phyloP scores from a whole-genome alignment of 2,329 filamentous ascomycete genomes.

The Penicillium sp. region DNA sequence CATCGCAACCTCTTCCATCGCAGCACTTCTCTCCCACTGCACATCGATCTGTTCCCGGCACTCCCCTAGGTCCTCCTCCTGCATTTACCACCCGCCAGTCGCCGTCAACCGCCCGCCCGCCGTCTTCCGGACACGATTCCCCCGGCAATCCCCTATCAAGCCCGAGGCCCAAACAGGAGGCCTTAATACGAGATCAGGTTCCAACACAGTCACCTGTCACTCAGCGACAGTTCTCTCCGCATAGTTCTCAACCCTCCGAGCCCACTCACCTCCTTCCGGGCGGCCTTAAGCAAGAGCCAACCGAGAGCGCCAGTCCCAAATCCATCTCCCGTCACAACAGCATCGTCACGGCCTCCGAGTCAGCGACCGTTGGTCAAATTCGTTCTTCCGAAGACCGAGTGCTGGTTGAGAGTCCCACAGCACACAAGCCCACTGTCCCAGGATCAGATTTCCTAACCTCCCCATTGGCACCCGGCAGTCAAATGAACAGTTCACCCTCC shows the following conservation, averaged over 20 bases:
- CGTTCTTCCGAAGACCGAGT: conserved; percentile 31
- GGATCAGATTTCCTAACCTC: conserved; percentile 18
- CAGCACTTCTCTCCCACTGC: conserved; percentile 36
- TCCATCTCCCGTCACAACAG: conserved; percentile 48
- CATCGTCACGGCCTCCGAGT: conserved; percentile 27
- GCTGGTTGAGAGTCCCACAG: conserved; percentile 28
- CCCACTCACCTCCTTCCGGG: conserved; percentile 43
- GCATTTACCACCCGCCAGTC: conserved; percentile 35
- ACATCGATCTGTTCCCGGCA: conserved; percentile 48
- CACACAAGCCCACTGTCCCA: conserved; percentile 12
- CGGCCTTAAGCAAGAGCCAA: conserved; percentile 64
- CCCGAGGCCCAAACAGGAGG: conserved; percentile 33
- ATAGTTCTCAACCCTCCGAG: conserved; percentile 41
- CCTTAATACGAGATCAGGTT: conserved; percentile 25
- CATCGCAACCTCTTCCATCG: conserved; percentile 30
- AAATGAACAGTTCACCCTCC: conserved; percentile 32
- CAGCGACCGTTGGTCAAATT: conserved; percentile 21
- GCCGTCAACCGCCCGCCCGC: conserved; percentile 36
- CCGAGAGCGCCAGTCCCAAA: conserved; percentile 75
- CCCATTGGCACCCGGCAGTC: conserved; percentile 16
- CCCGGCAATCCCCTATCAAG: conserved; percentile 33
- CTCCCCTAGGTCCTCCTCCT: conserved; percentile 49
- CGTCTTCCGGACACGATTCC: conserved; percentile 39
- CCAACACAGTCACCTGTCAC: conserved; percentile 31
- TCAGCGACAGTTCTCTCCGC: conserved; percentile 35